Evolutionary conservation across 2,329 filamentous ascomycete species (phyloP).

Genomic region (Fusarium siculi): DNA sequence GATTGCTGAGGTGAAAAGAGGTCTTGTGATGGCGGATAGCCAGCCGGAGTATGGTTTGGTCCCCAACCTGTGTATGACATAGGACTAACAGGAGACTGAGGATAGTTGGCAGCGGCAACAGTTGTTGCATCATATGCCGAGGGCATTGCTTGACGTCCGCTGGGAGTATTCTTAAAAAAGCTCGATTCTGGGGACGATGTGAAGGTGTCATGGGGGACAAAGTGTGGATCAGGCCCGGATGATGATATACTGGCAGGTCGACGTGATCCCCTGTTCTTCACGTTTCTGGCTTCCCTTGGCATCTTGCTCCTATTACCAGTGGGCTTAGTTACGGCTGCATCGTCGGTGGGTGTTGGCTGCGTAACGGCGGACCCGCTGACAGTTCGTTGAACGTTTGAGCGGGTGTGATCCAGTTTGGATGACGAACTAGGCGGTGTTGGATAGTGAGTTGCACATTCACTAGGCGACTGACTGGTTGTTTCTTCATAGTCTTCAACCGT

Average conservation of each 20-base stretch:
- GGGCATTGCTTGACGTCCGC: constrained; percentile 4
- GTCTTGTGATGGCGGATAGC: constrained; percentile 27
- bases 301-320: constrained; percentile 9
- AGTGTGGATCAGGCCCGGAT: constrained; percentile 22
- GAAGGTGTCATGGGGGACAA: constrained; percentile 18
- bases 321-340: constrained; percentile 4
- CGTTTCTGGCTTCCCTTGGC: constrained; percentile 14
- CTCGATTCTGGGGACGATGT: constrained; percentile 18
- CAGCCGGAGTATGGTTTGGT: constrained; percentile 15
- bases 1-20: constrained; percentile 14
- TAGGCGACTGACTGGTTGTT: constrained; percentile 7
- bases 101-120: constrained; percentile 12
- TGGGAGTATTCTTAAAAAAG: constrained; percentile 25
- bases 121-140: constrained; percentile 9
- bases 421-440: constrained; percentile 26
- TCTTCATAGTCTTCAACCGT: constrained; percentile 16
- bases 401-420: constrained; percentile 22
- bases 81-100: constrained; percentile 20
- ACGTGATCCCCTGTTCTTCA: constrained; percentile 21
- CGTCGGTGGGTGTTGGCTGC: constrained; percentile 25
- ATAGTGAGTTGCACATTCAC: constrained; percentile 10
- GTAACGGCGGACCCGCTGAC: constrained; percentile 33
- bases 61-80: constrained; percentile 18
- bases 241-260: constrained; percentile 23
- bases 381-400: constrained; percentile 13